Evolutionary conservation across 2,329 filamentous ascomycete genomes (phyloP).

Genomic region (Cytospora schulzeri): DNA sequence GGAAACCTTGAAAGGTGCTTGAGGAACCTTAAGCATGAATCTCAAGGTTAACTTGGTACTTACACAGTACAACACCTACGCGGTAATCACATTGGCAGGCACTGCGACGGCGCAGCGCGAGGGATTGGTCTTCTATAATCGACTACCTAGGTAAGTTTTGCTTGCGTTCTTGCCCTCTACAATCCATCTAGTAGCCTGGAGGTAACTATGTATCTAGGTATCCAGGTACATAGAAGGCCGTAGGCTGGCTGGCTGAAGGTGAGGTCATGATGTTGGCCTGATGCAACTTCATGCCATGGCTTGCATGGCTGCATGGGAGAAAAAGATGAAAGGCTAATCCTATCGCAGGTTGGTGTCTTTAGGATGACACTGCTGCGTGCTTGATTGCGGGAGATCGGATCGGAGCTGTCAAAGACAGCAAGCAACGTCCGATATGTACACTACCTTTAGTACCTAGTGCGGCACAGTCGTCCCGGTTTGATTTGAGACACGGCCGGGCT

Average conservation of each 20-base stretch:
- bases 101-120: slow-evolving; percentile 9
- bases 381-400: slow-evolving; percentile 15
- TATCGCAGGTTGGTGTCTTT: no score
- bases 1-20: no score
- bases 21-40: no score
- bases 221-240: no score
- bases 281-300: not conserved
- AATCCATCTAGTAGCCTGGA: no score
- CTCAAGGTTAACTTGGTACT: no score
- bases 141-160: not conserved
- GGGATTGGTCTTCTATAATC: not conserved
- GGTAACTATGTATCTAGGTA: no score
- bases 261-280: not conserved
- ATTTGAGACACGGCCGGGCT: not conserved
- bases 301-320: no score
- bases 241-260: not conserved
- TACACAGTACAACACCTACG: not conserved
- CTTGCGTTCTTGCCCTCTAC: no score
- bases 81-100: slow-evolving; percentile 4
- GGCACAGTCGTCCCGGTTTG: no score
- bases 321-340: no score
- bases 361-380: not conserved
- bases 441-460: not conserved
- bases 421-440: slow-evolving; percentile 11
- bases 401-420: slow-evolving; percentile 22